Percentiles rank a stretch among this genome's conserved stretches.
Evolutionary conservation across 768 basidiomycete genomes (phyloP).

Genomic region (Suillus ampliporus): DNA sequence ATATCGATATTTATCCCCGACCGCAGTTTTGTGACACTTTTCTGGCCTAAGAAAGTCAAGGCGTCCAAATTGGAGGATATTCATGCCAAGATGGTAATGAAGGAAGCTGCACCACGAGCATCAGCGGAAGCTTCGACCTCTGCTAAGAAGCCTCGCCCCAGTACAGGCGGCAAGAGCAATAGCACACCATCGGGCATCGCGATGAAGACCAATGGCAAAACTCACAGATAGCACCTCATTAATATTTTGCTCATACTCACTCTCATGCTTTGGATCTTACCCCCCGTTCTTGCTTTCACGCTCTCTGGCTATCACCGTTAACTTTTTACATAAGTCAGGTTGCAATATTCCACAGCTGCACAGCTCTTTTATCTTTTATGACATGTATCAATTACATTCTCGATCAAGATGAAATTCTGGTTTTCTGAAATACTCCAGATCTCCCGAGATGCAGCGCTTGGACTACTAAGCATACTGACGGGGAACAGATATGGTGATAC

Average conservation of each 20-base stretch:
- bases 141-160: conserved; percentile 65
- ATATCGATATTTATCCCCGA: conserved; percentile 11
- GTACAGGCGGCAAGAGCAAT: conserved; percentile 55
- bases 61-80: conserved; percentile 93
- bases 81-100: conserved; percentile 95
- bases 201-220: conserved; percentile 64
- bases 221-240: conserved; percentile 52
- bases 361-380: conserved; percentile 30
- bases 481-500: no score
- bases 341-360: conserved; percentile 33
- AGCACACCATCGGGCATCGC: conserved; percentile 52
- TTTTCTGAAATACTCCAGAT: neutral
- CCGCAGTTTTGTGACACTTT: conserved; percentile 87
- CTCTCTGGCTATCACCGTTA: conserved; percentile 19
- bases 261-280: conserved; percentile 20
- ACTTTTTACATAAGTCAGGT: conserved; percentile 27
- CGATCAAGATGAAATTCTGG: neutral
- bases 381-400: conserved; percentile 2
- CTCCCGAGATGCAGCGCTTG: no score
- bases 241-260: conserved; percentile 10
- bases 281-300: conserved; percentile 21
- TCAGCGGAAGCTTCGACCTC: conserved; percentile 51
- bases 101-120: conserved; percentile 70
- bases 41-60: conserved; percentile 98
- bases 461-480: no score